Evolutionary conservation across 2,329 filamentous ascomycete species (phyloP), one percentile per base, ranked within the genome.

Genomic region (Calonectria ilicicola): DNA sequence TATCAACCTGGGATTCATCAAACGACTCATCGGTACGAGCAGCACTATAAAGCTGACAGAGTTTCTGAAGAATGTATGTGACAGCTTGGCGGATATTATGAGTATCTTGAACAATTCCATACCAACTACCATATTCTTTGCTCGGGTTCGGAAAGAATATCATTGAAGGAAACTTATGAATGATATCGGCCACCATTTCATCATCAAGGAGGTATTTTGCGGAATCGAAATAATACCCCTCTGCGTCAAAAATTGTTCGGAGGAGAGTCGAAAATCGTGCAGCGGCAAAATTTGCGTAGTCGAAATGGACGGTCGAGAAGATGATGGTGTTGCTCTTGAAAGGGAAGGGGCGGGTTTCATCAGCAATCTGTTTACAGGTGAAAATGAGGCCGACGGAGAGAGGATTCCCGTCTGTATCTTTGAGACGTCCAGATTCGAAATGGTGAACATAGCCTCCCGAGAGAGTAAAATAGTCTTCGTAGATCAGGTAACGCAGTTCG

Each of bases 401-500:
- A 2, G 47, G 60, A 7, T 53, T 56, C 5, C 27, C 21, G 19
- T 78, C 65, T 2, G 67, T 65, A 0, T 29, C 62, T 10, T 14
- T 69, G 15, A 78, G 73, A 38, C 71, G 75, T 4, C 63, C 38
- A 0, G 70, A 46, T 1, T 66, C 32, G 15, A 26, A 23, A 5
- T 78, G 9, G 12, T 67, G 72, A 1, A 47, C 3, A n/a, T 75
- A 78, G 2, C 76, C 76, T 10, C 53, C 73, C 8, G 71, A 40
- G 12, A 68, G 44, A 8, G 46, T 38, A 14, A 78, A 67, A 35
- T 60, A 74, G 8, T 74, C 19, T 3, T 26, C n/a, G 32, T 72
- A 77, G 8, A 78, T 78, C 12, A 65, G 19, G 2, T 42, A 27
- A n/a, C 76, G 71, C 19, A 76, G 12, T 40, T 78, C 73, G 19